These are phyloP conservation scores for Ophiognomonia clavigignenti-juglandacearum DNA, from an alignment of 2,329 filamentous ascomycete species.

Conservation along the genomic window DNA sequence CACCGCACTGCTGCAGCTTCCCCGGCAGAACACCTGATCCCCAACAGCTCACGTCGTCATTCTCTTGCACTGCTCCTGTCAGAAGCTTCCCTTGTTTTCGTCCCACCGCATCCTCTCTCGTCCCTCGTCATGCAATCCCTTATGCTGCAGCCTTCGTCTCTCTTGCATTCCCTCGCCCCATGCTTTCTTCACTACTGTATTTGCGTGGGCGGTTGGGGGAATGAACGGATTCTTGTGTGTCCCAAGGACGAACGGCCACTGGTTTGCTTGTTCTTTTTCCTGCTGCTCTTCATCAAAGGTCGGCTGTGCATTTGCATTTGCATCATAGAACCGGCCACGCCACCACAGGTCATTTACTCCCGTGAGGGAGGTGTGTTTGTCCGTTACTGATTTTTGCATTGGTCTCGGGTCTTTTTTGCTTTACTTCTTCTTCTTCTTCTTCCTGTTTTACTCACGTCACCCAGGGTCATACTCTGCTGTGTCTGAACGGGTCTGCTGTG, in stretches of 20 bases:
- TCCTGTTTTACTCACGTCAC: neutral
- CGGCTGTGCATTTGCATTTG: slow-evolving; percentile 7
- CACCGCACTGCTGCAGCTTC: neutral
- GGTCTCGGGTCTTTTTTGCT: neutral
- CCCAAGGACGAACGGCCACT: no score
- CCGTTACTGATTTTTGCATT: slow-evolving; percentile 6
- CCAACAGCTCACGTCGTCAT: neutral
- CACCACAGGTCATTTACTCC: slow-evolving; percentile 13
- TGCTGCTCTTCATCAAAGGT: neutral
- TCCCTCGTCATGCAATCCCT: no score
- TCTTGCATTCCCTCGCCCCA: neutral
- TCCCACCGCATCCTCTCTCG: neutral
- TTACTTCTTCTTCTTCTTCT: neutral
- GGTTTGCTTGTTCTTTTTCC: neutral
- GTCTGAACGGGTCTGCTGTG: neutral
- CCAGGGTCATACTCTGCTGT: neutral
- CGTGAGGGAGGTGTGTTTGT: slow-evolving; percentile 10
- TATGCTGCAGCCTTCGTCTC: neutral
- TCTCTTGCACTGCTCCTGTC: neutral
- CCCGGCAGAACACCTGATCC: neutral
- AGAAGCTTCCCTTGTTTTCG: slow-evolving; percentile 1
- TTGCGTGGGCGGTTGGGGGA: no score
- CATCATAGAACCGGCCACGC: slow-evolving; percentile 9
- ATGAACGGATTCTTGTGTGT: no score
- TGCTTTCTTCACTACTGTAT: neutral